Percentiles rank a stretch among this genome's conserved stretches.
These are phyloP conservation scores for Aspergillus ostianus DNA, from an alignment of 495 filamentous ascomycete species.

Conservation along the genomic window DNA sequence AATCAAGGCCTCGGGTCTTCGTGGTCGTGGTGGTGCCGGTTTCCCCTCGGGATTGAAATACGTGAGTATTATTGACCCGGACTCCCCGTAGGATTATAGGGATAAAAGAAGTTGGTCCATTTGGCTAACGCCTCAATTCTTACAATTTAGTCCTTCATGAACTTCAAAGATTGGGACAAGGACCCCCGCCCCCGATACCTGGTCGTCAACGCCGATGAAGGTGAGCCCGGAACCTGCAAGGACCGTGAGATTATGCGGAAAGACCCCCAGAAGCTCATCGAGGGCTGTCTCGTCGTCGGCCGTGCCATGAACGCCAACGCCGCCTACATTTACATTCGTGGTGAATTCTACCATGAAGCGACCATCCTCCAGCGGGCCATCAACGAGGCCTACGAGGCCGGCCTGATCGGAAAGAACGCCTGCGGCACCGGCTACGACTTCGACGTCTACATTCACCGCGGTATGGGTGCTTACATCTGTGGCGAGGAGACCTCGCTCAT, in stretches of 20 bases:
- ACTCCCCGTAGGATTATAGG: not conserved
- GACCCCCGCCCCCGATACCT: conserved; percentile 94
- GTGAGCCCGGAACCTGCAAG: conserved; percentile 98
- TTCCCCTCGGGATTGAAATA: conserved; percentile 99
- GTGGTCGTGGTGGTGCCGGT: conserved; percentile 94
- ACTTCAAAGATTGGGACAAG: conserved; percentile 99
- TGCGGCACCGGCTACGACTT: conserved; percentile 97
- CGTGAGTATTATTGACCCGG: conserved; percentile 53
- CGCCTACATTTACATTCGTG: conserved; percentile 99
- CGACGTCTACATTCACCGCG: conserved; percentile 93
- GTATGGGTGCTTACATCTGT: conserved; percentile 96
- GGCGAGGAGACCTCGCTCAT: conserved; percentile 98
- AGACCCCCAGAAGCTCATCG: conserved; percentile 96
- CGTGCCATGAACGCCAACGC: conserved; percentile 97
- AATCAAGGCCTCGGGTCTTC: conserved; percentile 91
- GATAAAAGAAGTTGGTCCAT: not conserved
- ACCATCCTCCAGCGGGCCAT: conserved; percentile 91
- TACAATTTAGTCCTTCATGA: conserved; percentile 87
- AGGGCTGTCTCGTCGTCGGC: conserved; percentile 94
- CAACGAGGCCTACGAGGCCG: conserved; percentile 92
- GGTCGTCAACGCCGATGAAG: conserved; percentile 97
- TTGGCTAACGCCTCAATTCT: conserved; percentile 9
- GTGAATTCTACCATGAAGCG: conserved; percentile 97
- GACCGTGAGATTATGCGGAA: conserved; percentile 99
- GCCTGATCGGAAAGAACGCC: conserved; percentile 95